phyloP scores from a whole-genome alignment of 345 rosid species.

The Ceriops tagal region DNA sequence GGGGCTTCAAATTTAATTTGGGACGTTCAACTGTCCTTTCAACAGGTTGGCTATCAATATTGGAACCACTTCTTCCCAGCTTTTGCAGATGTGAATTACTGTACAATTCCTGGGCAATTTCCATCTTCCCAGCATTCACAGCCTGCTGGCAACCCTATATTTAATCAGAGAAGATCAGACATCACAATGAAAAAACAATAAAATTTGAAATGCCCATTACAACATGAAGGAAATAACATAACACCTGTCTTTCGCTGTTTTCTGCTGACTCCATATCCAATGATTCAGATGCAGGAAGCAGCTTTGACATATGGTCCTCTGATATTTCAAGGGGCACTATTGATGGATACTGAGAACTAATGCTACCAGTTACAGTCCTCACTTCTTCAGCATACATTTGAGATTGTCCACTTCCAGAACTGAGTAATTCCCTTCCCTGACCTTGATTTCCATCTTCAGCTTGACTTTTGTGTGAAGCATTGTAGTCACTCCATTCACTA shows the following conservation, averaged over 20 bases:
- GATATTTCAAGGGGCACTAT: constrained; percentile 3
- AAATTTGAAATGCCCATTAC: not conserved
- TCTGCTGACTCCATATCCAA: constrained; percentile 10
- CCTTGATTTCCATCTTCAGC: constrained; percentile 16
- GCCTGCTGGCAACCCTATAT: constrained; percentile 9
- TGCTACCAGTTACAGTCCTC: constrained; percentile 1
- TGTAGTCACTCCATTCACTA: constrained; percentile 10
- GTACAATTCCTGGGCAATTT: not conserved
- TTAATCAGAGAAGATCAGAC: not conserved
- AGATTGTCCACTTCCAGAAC: constrained; percentile 1
- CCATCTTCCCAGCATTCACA: not conserved
- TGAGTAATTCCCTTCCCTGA: constrained; percentile 2
- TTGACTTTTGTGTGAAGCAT: constrained; percentile 9
- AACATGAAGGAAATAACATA: constrained; percentile 1
- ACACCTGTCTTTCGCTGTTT: constrained; percentile 18
- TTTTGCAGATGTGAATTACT: constrained; percentile 13
- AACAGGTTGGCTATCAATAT: constrained; percentile 4
- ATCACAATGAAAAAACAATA: not conserved
- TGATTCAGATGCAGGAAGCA: constrained; percentile 7
- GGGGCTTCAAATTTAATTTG: constrained; percentile 29
- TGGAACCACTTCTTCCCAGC: constrained; percentile 2
- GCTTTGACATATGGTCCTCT: constrained; percentile 4
- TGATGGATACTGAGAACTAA: constrained; percentile 1
- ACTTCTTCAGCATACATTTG: constrained; percentile 14
- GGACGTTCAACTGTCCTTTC: constrained; percentile 25